Base-by-base conservation (phyloP, 1,284 basidiomycete genomes). In the Marasmius fiardii region DNA sequence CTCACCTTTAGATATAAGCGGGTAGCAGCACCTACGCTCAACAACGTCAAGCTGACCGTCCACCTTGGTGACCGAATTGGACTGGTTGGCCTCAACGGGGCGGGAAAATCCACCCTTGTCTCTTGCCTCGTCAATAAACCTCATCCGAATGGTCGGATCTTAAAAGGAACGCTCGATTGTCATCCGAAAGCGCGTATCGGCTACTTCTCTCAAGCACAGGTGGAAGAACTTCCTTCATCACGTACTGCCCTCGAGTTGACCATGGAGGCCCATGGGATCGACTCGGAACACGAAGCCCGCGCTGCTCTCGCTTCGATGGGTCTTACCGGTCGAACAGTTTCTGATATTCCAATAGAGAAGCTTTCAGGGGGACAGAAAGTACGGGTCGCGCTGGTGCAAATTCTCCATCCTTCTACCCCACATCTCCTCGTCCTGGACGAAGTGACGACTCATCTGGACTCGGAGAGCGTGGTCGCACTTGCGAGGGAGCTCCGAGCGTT, bases 361-460 rank as follows among this genome's bases (percentile, higher is more conserved):
- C 66, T 85, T n/a, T 80, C 77, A 33, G 84, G 85, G 24, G 85
- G 86, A 6, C 85, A 88, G 62, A 81, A 84, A 65, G 79, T 80
- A 23, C 73, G 76, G 14, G 60, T 80, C 16, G 78, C 79, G 0
- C 69, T 81, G n/a, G 77, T 77, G 4, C 65, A 76, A 39, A 68
- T 76, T 34, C 67, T 78, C 20, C 81, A 76, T 59, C 72, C 56
- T 11, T 33, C 73, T 6, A 69, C 73, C 6, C 79, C 80, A 1
- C 79, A 85, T 56, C 73, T 88, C 2, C 69, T 89, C 7, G 69
- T 85, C 0, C 71, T 85, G 26, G 86, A 89, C 64, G 86, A 88
- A 65, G 79, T 85, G 14, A 85, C 86, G 23, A 88, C 87, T 18
- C 88, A 91, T 69, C 70, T 90, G 35, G 88, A 90, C 65, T 75